Evolutionary conservation across 768 basidiomycete genomes (phyloP), one percentile per base, ranked within the genome.

Genomic region (Epithele typhae): DNA sequence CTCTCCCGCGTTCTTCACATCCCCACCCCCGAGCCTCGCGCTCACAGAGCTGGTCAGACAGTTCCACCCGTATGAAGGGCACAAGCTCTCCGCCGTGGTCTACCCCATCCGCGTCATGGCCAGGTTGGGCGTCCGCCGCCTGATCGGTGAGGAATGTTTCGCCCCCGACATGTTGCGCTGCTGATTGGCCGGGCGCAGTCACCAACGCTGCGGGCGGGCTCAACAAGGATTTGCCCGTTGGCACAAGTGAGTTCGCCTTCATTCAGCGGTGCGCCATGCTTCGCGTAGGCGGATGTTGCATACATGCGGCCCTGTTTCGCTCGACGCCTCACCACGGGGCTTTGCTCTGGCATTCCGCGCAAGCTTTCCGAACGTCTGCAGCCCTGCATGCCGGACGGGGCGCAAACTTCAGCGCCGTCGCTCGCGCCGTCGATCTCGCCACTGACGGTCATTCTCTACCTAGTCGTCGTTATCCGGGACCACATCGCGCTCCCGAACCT

Each of bases 61-160:
- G 88, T 87, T 92, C 57, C 90, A 92, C 63, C 74, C 79, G 1
- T 95, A 93, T 54, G 92, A 95, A 67, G 92, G 92, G 2, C 82
- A 92, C 58, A 63, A 72, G 21, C 68, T 91, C 34, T 63, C 76
- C 6, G 77, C 79, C 5, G 84, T 90, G 14, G 78, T 83, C 15
- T 91, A 84, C 59, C 89, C 91, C 10, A 80, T 93, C 45, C 76
- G 88, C 43, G 70, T 86, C 25, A 83, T 93, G 81, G 82, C 87
- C 36, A 73, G 71, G 53, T 68, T 94, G 21, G 92, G 92, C 3
- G 76, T 90, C 35, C 77, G 79, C 56, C 70, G 84, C 52, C 63
- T 91, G 46, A 84, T 93, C 53, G 82, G 90, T 91, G 42, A 57
- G 47, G 84, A 30, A 30, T 7, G 27, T 7, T 7, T 14, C 8